phyloP scores from a whole-genome alignment of 805 yeast genomes.

The Sugiyamaella valdiviana region DNA sequence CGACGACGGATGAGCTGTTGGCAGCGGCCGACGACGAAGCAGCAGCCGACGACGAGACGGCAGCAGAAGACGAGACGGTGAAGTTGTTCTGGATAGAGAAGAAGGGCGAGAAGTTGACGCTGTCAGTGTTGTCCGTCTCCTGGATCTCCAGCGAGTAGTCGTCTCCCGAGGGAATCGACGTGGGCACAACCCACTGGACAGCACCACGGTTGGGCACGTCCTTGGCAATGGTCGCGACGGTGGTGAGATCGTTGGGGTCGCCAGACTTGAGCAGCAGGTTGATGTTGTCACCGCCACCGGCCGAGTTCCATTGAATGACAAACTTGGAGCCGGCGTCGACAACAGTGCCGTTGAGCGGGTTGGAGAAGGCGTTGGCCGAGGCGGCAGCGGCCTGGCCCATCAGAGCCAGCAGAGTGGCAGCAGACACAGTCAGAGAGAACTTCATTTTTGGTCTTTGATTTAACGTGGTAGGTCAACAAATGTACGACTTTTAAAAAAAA shows the following conservation, averaged over 20 bases:
- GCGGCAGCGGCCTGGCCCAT: slow-evolving; percentile 12
- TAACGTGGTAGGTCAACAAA: too few species aligned
- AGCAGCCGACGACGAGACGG: slow-evolving; percentile 4
- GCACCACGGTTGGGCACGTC: slow-evolving; percentile 33
- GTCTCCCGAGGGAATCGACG: slow-evolving; percentile 25
- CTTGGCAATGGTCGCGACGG: slow-evolving; percentile 32
- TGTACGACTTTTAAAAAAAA: too few species aligned
- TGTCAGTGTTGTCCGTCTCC: slow-evolving; percentile 26
- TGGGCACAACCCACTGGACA: slow-evolving; percentile 34
- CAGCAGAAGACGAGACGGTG: slow-evolving; percentile 10
- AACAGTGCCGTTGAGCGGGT: slow-evolving; percentile 27
- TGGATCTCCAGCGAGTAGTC: slow-evolving; percentile 32
- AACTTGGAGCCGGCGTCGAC: slow-evolving; percentile 28
- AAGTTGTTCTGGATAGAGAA: slow-evolving; percentile 25
- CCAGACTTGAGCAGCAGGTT: slow-evolving; percentile 31
- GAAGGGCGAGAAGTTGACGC: slow-evolving; percentile 33
- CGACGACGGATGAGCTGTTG: slow-evolving; percentile 13
- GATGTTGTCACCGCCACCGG: slow-evolving; percentile 29
- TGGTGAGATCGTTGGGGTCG: slow-evolving; percentile 26
- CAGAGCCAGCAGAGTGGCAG: neutral
- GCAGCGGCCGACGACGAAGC: slow-evolving; percentile 14
- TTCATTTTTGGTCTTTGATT: neutral
- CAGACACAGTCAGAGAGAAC: neutral
- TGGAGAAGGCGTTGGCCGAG: slow-evolving; percentile 29
- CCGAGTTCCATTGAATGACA: slow-evolving; percentile 30